phyloP scores from a whole-genome alignment of 768 basidiomycete species.

The Kwoniella bestiolae region DNA sequence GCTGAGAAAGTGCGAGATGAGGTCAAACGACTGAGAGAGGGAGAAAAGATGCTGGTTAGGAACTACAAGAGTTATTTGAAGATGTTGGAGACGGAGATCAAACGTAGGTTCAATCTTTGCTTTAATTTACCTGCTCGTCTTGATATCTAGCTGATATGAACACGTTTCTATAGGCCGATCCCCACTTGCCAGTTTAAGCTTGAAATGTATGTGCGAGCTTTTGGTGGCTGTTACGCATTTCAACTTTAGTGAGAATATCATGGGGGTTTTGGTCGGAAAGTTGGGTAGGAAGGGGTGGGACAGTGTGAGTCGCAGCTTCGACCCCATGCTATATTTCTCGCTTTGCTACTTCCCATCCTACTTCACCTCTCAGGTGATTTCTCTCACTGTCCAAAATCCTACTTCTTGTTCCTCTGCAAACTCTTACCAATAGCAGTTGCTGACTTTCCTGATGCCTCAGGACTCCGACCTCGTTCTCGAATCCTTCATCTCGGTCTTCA shows the following conservation, averaged over 20 bases:
- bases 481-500: slow-evolving; percentile 79
- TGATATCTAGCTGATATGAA: background rate
- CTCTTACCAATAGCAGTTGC: background rate
- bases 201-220: slow-evolving; percentile 87
- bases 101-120: slow-evolving; percentile 70
- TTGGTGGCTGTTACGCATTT: slow-evolving; percentile 86
- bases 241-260: slow-evolving; percentile 92
- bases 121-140: background rate
- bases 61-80: slow-evolving; percentile 89
- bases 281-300: slow-evolving; percentile 89
- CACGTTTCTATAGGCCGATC: slow-evolving; percentile 42
- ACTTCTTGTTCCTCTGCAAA: background rate
- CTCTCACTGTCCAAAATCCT: background rate
- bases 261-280: slow-evolving; percentile 79
- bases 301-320: slow-evolving; percentile 63
- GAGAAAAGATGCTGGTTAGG: slow-evolving; percentile 88
- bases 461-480: slow-evolving; percentile 82
- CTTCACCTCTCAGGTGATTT: background rate
- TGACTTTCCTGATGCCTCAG: slow-evolving; percentile 59
- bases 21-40: slow-evolving; percentile 86
- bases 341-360: background rate
- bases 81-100: slow-evolving; percentile 80
- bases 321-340: background rate
- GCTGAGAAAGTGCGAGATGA: slow-evolving; percentile 92
- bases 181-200: slow-evolving; percentile 64